These are phyloP conservation scores for Halteria grandinella DNA, from an alignment of 73 alveolate species.

Conservation along the genomic window DNA sequence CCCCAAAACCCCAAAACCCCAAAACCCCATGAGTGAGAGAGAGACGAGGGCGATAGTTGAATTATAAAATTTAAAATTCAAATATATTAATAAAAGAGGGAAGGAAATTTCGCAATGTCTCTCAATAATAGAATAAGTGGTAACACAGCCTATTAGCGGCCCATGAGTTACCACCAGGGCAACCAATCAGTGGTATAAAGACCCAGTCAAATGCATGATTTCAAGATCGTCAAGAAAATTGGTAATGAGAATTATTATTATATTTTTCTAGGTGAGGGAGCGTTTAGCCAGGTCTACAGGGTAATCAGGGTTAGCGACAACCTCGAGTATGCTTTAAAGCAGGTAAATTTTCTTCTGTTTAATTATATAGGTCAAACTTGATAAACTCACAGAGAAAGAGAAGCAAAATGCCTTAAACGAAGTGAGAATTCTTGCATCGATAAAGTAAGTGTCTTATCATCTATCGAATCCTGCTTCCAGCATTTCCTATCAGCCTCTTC, in stretches of 20 bases:
- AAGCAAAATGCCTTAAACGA: constrained; percentile 64
- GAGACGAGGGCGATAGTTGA: no score
- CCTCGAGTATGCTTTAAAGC: constrained; percentile 39
- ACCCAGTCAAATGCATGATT: constrained; percentile 31
- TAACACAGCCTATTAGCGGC: no score
- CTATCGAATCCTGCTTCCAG: background rate
- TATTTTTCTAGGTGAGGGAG: constrained; percentile 41
- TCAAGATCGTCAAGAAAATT: constrained; percentile 37
- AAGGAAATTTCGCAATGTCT: no score
- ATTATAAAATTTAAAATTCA: no score
- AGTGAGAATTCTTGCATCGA: constrained; percentile 64
- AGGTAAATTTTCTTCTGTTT: constrained; percentile 6
- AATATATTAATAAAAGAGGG: no score
- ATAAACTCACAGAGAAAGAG: constrained; percentile 51
- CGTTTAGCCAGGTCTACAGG: constrained; percentile 20
- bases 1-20: no score
- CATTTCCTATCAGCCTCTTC: background rate
- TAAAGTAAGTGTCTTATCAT: constrained; percentile 36
- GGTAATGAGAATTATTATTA: background rate
- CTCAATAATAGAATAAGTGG: no score
- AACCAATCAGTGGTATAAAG: no score
- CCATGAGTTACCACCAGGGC: no score
- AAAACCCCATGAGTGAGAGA: no score
- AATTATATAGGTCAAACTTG: constrained; percentile 14
- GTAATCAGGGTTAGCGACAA: constrained; percentile 42